phyloP scores from a whole-genome alignment of 768 basidiomycete species.

The Russula virescens region DNA sequence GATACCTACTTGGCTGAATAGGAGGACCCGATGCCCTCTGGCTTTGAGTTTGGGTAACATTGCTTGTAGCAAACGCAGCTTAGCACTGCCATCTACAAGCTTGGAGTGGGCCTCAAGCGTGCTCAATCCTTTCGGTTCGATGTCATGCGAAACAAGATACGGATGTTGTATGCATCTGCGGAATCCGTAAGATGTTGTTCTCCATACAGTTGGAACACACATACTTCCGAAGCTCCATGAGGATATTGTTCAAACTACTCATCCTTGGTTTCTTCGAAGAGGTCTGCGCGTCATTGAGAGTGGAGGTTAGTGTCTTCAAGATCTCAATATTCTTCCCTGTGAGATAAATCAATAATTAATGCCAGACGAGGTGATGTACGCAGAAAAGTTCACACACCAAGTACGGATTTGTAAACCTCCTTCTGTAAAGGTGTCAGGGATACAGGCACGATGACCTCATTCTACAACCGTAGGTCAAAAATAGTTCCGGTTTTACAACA shows the following conservation, averaged over 20 bases:
- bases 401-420: conserved; percentile 79
- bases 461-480: conserved; percentile 39
- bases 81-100: conserved; percentile 79
- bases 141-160: conserved; percentile 72
- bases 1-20: conserved; percentile 79
- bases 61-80: conserved; percentile 69
- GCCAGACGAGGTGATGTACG: conserved; percentile 9
- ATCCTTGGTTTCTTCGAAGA: conserved; percentile 38
- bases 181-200: not conserved
- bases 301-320: conserved; percentile 53
- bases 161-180: conserved; percentile 85
- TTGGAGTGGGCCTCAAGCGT: conserved; percentile 64
- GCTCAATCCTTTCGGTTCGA: conserved; percentile 65
- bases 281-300: conserved; percentile 30
- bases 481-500: not conserved
- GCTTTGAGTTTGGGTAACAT: conserved; percentile 79
- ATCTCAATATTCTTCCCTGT: conserved; percentile 67
- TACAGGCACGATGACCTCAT: conserved; percentile 87
- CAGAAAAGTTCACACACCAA: conserved; percentile 46
- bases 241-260: conserved; percentile 63
- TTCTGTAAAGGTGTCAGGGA: conserved; percentile 84
- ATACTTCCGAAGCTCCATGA: conserved; percentile 87
- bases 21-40: conserved; percentile 79
- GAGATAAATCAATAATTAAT: conserved; percentile 17
- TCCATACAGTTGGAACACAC: conserved; percentile 28